Evolutionary conservation across 176 grass and related monocot species (phyloP).

Genomic region (Juncus inflexus): DNA sequence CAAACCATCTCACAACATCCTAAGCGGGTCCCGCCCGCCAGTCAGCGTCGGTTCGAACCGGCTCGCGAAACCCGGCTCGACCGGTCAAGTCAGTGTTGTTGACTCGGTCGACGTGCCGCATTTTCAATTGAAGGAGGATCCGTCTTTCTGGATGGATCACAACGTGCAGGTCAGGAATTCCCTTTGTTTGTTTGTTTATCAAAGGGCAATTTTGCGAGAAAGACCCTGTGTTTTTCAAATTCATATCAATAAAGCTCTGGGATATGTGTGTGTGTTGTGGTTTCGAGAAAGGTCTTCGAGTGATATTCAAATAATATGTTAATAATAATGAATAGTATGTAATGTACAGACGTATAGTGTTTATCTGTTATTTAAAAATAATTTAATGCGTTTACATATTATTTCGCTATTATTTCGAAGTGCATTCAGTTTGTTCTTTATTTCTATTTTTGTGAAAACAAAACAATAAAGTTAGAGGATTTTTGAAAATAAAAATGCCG

Average conservation of each 20-base stretch:
- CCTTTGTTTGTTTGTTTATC: not conserved
- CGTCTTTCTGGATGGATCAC: conserved; percentile 92
- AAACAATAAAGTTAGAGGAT: no score
- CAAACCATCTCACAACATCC: conserved; percentile 44
- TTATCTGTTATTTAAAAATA: no score
- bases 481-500: no score
- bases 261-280: not conserved
- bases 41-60: conserved; percentile 28
- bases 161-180: conserved; percentile 63
- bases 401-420: no score
- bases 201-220: not conserved
- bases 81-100: no score
- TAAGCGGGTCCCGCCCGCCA: conserved; percentile 41
- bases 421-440: no score
- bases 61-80: no score
- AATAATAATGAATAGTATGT: not conserved
- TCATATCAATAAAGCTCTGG: not conserved
- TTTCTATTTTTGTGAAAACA: no score
- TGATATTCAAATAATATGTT: not conserved
- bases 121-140: conserved; percentile 81
- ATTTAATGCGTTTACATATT: no score
- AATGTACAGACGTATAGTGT: no score
- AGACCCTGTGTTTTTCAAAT: not conserved
- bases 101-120: conserved; percentile 53
- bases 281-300: not conserved